Conservation (phyloP, 1,139 yeast species). For the Spencermartinsiella ligniputridi region DNA sequence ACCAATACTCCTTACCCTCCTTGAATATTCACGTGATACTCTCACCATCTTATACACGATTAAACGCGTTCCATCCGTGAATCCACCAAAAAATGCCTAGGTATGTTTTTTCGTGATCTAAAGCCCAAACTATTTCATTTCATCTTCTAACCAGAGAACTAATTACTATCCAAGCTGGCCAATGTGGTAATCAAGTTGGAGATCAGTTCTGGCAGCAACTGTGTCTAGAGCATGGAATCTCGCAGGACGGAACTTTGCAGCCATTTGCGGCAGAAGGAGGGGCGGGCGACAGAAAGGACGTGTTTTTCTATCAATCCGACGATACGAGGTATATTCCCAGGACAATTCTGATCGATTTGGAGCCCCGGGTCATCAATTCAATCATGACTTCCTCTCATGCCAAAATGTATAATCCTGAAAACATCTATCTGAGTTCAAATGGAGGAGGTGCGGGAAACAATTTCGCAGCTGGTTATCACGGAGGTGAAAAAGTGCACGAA, state of each 20-base stretch:
- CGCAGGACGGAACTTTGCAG: constrained; percentile 59
- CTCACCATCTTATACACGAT: too few relatives aligned
- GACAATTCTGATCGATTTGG: constrained; percentile 78
- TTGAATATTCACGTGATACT: too few relatives aligned
- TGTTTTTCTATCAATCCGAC: constrained; percentile 77
- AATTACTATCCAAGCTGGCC: constrained; percentile 68
- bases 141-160: constrained; percentile 44
- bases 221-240: constrained; percentile 82
- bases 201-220: constrained; percentile 90
- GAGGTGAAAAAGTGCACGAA: constrained; percentile 67
- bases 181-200: constrained; percentile 97
- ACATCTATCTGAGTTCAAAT: constrained; percentile 68
- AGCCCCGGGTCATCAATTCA: constrained; percentile 80
- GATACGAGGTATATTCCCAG: constrained; percentile 82
- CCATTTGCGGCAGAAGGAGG: constrained; percentile 30
- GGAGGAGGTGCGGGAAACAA: constrained; percentile 88
- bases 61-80: too few relatives aligned
- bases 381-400: constrained; percentile 49
- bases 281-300: constrained; percentile 69
- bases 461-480: constrained; percentile 87
- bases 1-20: too few relatives aligned
- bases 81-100: constrained; percentile 7
- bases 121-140: too few relatives aligned
- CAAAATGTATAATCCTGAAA: constrained; percentile 79
- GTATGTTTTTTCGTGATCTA: neutral